Evolutionary conservation across 1,284 basidiomycete genomes (phyloP), one percentile per base, ranked within the genome.

Genomic region (Volvariella volvacea): DNA sequence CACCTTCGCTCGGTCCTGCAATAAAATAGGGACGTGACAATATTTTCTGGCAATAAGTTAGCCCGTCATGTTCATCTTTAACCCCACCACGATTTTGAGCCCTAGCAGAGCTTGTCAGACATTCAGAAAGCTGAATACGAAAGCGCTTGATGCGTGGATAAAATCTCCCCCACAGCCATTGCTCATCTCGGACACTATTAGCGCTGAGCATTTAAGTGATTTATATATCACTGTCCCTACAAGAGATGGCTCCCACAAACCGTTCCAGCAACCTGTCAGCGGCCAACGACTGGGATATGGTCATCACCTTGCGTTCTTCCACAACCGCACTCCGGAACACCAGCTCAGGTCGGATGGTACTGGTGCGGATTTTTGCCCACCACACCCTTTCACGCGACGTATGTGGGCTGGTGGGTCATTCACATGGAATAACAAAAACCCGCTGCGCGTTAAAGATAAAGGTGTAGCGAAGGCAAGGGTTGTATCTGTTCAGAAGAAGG

Each of bases 341-440:
- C 59, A 66, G 9, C 67, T 92, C 22, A 76, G 80, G 4, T 51
- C 65, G 19, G 88, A 91, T 56, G 86, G 86, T 9, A 89, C 88
- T 14, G 83, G 88, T 53, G 67, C 68, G 1, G 75, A 81, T 45
- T 80, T 84, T 46, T 78, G 78, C 53, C 82, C 89, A 2, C 88
- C 89, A 0, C 62, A 71, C 36, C 88, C 87, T 0, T 91, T 86
- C 63, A 74, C 75, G 15, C 71, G 84, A 36, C 70, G 89, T 15
- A 92, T 92, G 88, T 92, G 89, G 88, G 88, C 85, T 1, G 78
- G 83, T 16, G 88, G 89, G 0, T 72, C 65, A 48, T 81, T 91
- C 57, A 64, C 64, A 31, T 91, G 85, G 83, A 70, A 78, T 51
- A 54, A 59, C 17, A 52, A 57, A 42, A 66, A 65, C 22, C 68